Conservation (phyloP, 1,284 basidiomycete species). For the Peniophora sp. region DNA sequence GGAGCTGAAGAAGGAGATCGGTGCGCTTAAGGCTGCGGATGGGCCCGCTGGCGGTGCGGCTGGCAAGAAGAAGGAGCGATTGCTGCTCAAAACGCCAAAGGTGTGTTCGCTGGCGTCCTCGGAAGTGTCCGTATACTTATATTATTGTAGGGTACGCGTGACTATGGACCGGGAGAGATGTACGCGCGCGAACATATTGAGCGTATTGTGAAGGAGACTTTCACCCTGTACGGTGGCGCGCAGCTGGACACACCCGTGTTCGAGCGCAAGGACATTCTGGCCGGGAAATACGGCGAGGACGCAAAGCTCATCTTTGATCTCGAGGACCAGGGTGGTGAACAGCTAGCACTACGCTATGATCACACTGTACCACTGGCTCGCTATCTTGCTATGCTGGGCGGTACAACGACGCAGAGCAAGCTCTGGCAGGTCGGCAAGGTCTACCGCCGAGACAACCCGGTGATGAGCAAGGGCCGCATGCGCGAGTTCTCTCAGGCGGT, state of each 20-base stretch:
- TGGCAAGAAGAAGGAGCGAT: constrained; percentile 55
- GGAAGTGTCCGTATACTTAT: constrained; percentile 8
- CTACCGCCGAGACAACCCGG: constrained; percentile 93
- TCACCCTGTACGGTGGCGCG: constrained; percentile 84
- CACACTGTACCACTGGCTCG: constrained; percentile 95
- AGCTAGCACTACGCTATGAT: constrained; percentile 92
- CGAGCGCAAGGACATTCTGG: constrained; percentile 92
- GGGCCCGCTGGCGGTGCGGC: constrained; percentile 29
- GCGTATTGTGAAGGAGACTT: constrained; percentile 80
- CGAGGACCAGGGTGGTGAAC: constrained; percentile 97
- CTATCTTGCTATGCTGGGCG: constrained; percentile 92
- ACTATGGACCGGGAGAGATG: constrained; percentile 95
- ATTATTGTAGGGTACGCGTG: constrained; percentile 77
- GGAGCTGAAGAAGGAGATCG: constrained; percentile 57
- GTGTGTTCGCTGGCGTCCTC: constrained; percentile 30
- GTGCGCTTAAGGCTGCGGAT: constrained; percentile 31
- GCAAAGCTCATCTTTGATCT: constrained; percentile 98
- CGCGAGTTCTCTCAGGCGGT: constrained; percentile 98
- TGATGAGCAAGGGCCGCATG: constrained; percentile 98
- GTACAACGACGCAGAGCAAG: constrained; percentile 67
- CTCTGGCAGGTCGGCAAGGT: constrained; percentile 98
- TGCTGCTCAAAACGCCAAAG: constrained; percentile 78
- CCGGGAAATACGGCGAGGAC: constrained; percentile 97
- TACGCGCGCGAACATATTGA: constrained; percentile 90
- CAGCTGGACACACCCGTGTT: constrained; percentile 98